Evolutionary conservation across 2,329 filamentous ascomycete species (phyloP).

Genomic region (Hypocrella siamensis): DNA sequence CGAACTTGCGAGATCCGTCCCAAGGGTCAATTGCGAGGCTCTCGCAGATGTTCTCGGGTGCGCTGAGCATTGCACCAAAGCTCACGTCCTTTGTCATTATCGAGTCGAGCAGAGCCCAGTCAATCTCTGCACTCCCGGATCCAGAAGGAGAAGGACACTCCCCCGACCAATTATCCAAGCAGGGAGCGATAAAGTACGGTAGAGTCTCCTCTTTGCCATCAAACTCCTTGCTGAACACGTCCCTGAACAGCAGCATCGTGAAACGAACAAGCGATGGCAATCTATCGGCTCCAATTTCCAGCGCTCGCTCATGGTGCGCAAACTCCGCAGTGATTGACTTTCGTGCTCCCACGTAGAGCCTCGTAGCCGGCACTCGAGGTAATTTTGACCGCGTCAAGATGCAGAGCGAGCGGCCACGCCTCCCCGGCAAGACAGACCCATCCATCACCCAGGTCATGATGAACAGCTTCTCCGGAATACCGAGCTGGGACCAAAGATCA

Average conservation of each 20-base stretch:
- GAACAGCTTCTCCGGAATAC: conserved; percentile 37
- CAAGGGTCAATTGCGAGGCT: conserved; percentile 36
- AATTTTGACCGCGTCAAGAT: conserved; percentile 54
- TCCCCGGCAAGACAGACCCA: conserved; percentile 37
- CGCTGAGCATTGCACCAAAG: neutral
- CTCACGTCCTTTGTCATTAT: neutral
- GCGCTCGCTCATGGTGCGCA: conserved; percentile 21
- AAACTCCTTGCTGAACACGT: conserved; percentile 83
- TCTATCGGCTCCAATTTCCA: conserved; percentile 26
- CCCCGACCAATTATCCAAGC: neutral
- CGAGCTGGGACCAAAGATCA: conserved; percentile 44
- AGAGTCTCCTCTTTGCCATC: conserved; percentile 45
- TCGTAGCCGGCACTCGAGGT: conserved; percentile 50
- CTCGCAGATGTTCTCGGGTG: conserved; percentile 20
- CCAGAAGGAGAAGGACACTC: neutral
- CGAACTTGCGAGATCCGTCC: conserved; percentile 49
- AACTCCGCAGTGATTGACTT: conserved; percentile 42
- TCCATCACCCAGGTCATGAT: conserved; percentile 44
- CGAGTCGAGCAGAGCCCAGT: conserved; percentile 37
- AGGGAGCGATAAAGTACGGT: conserved; percentile 72
- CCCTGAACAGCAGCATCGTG: conserved; percentile 60
- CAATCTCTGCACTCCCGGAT: conserved; percentile 22
- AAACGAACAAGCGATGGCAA: conserved; percentile 50
- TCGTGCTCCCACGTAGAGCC: conserved; percentile 55
- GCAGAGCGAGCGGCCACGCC: conserved; percentile 46